Conservation (phyloP, 805 yeast species). For the Yamadazyma scolyti region DNA sequence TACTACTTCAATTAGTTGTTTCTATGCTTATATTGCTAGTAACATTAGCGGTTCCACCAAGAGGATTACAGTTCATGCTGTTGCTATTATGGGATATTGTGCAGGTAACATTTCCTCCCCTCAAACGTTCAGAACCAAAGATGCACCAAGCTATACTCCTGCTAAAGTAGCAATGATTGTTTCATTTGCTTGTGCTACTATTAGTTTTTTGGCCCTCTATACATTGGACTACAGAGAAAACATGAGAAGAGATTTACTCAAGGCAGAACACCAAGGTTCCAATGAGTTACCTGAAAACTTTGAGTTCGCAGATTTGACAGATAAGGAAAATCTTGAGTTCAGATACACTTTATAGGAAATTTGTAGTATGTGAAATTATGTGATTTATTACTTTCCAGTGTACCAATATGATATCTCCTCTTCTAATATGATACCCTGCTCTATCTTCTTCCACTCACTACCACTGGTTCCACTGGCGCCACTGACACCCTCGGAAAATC, state of each 20-base stretch:
- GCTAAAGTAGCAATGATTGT: constrained; percentile 17
- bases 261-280: constrained; percentile 16
- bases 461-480: too few species aligned
- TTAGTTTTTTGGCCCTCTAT: constrained; percentile 25
- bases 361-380: too few species aligned
- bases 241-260: constrained; percentile 24
- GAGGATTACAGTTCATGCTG: constrained; percentile 19
- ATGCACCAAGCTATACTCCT: constrained; percentile 22
- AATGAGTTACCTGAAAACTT: too few species aligned
- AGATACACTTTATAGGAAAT: constrained; percentile 23
- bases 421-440: too few species aligned
- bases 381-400: too few species aligned
- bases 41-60: constrained; percentile 22
- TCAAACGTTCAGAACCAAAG: constrained; percentile 17
- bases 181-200: constrained; percentile 24
- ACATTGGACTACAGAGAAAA: constrained; percentile 30
- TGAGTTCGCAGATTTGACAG: constrained; percentile 45
- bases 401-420: too few species aligned
- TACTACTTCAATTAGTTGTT: constrained; percentile 23
- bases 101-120: constrained; percentile 24
- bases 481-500: too few species aligned
- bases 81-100: constrained; percentile 20
- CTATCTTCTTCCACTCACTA: too few species aligned
- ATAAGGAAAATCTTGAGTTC: constrained; percentile 33
- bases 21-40: constrained; percentile 17